A percentile compares a stretch with the other conserved stretches of the same genome.
Evolutionary conservation across 331 rosid genomes (phyloP).

Genomic region (Telfairia occidentalis): DNA sequence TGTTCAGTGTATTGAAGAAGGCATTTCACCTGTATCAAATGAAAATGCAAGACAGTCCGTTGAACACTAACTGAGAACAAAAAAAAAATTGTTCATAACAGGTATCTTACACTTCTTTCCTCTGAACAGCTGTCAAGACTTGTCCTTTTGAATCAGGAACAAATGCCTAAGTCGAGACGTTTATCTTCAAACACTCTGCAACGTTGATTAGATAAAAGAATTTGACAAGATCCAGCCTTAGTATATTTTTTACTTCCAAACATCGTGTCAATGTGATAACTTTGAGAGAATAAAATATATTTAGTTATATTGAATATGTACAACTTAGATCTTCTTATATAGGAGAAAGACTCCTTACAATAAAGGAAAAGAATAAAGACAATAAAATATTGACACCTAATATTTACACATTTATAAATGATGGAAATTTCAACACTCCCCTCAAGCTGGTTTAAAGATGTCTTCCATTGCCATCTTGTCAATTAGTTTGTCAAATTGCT

Average conservation of each 20-base stretch:
- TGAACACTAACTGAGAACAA: background rate
- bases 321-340: too few species aligned
- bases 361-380: too few species aligned
- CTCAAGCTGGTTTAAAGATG: too few species aligned
- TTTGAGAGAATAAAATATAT: too few species aligned
- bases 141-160: background rate
- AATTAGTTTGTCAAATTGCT: too few species aligned
- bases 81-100: background rate
- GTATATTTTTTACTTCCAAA: background rate
- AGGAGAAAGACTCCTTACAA: too few species aligned
- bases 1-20: constrained; percentile 69
- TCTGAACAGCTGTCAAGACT: background rate
- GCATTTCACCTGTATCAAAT: constrained; percentile 37
- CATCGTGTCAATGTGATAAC: too few species aligned
- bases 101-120: background rate
- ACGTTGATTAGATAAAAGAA: background rate
- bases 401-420: too few species aligned
- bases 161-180: background rate
- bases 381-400: too few species aligned
- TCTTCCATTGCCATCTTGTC: too few species aligned
- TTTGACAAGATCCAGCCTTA: background rate
- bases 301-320: too few species aligned
- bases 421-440: too few species aligned
- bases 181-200: background rate
- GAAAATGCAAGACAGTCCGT: constrained; percentile 13